Conservation (phyloP, 73 alveolate genomes). For the Urostyla sp. region DNA sequence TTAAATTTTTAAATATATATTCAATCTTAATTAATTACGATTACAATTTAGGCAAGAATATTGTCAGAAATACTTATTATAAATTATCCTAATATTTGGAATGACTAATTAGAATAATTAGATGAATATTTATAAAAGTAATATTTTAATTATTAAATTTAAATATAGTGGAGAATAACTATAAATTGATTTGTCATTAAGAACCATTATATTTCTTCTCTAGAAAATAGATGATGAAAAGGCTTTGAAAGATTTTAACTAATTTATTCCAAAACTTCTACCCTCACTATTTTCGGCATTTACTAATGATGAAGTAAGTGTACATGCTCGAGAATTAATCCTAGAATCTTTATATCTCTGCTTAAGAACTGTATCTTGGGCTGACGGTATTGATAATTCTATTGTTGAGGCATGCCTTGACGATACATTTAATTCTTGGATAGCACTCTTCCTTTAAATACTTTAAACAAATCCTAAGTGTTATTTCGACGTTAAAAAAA, state of each 20-base stretch:
- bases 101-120: constrained; percentile 49
- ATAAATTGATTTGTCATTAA: constrained; percentile 32
- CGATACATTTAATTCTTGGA: constrained; percentile 72
- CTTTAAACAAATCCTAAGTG: constrained; percentile 64
- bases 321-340: constrained; percentile 42
- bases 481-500: constrained; percentile 62
- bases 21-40: neutral
- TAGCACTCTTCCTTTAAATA: constrained; percentile 58
- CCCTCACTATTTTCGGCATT: constrained; percentile 59
- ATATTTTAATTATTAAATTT: neutral
- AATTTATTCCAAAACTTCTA: constrained; percentile 43
- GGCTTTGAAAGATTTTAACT: constrained; percentile 56
- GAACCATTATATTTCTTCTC: constrained; percentile 25
- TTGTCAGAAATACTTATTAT: constrained; percentile 16
- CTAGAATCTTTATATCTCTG: constrained; percentile 62
- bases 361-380: constrained; percentile 75
- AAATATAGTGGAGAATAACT: constrained; percentile 6
- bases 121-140: constrained; percentile 47
- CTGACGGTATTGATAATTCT: constrained; percentile 76
- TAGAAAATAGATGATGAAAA: constrained; percentile 39
- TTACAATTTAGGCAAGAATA: constrained; percentile 21
- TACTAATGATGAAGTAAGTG: constrained; percentile 46
- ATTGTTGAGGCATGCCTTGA: constrained; percentile 60
- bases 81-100: constrained; percentile 68
- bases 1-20: neutral